A percentile compares a stretch with the other conserved stretches of the same genome.
Conservation (phyloP, 805 yeast genomes). For the Ogataea corticis region DNA sequence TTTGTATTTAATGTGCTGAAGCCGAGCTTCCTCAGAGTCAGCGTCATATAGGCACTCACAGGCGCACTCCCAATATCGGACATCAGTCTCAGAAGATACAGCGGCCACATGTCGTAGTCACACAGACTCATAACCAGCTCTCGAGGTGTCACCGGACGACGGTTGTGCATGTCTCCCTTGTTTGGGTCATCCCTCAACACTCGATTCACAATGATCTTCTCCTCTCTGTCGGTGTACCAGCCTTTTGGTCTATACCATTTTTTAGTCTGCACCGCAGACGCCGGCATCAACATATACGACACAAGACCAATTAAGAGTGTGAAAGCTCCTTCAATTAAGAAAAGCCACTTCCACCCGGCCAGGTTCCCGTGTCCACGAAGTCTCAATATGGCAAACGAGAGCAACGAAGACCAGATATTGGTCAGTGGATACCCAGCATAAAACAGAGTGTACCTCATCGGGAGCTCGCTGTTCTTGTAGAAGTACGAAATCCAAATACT, state of each 20-base stretch:
- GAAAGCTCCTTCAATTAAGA: slow-evolving; percentile 32
- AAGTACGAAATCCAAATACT: slow-evolving; percentile 14
- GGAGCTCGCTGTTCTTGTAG: slow-evolving; percentile 16
- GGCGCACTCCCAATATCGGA: slow-evolving; percentile 38
- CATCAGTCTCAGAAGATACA: slow-evolving; percentile 44
- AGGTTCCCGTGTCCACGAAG: slow-evolving; percentile 24
- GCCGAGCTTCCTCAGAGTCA: slow-evolving; percentile 48
- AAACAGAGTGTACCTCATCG: slow-evolving; percentile 13
- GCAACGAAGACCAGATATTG: slow-evolving; percentile 22
- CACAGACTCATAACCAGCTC: slow-evolving; percentile 38
- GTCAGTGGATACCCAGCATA: slow-evolving; percentile 36
- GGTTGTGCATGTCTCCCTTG: slow-evolving; percentile 57
- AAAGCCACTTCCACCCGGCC: slow-evolving; percentile 34
- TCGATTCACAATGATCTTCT: slow-evolving; percentile 55
- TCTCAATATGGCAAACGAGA: slow-evolving; percentile 18
- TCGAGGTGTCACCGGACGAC: slow-evolving; percentile 44
- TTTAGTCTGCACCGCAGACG: slow-evolving; percentile 19
- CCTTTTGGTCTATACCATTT: slow-evolving; percentile 43
- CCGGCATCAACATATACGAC: slow-evolving; percentile 18
- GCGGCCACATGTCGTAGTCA: slow-evolving; percentile 54
- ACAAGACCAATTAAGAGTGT: slow-evolving; percentile 37
- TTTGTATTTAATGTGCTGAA: slow-evolving; percentile 52
- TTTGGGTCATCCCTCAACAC: slow-evolving; percentile 62
- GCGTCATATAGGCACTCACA: slow-evolving; percentile 42
- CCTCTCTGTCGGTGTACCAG: slow-evolving; percentile 53